Evolutionary conservation across 2,329 filamentous ascomycete genomes (phyloP).

Genomic region (Cladophialophora exuberans): DNA sequence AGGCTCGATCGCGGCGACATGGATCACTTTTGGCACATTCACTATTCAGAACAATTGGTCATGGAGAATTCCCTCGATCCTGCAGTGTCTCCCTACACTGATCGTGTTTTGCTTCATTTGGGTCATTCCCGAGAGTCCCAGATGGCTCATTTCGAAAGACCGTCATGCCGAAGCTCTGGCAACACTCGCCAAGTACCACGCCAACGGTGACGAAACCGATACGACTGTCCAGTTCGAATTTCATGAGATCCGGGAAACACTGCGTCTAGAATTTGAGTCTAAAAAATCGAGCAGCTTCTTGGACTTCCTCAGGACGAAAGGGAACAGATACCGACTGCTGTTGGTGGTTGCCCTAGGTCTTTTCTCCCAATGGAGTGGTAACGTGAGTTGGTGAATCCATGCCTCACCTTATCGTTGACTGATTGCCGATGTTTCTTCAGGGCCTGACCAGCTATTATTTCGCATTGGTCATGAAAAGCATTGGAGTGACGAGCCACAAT

Average conservation of each 20-base stretch:
- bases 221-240: conserved; percentile 66
- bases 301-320: conserved; percentile 64
- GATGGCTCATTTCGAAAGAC: conserved; percentile 56
- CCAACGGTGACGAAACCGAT: conserved; percentile 42
- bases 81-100: conserved; percentile 65
- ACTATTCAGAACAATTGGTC: conserved; percentile 51
- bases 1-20: conserved; percentile 53
- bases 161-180: conserved; percentile 34
- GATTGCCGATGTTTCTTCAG: background rate
- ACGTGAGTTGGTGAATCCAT: conserved; percentile 35
- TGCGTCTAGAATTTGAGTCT: conserved; percentile 55
- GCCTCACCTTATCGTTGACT: conserved; percentile 41
- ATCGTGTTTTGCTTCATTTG: conserved; percentile 58
- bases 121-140: conserved; percentile 69
- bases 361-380: conserved; percentile 56
- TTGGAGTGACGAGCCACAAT: conserved; percentile 55
- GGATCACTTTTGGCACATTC: conserved; percentile 52
- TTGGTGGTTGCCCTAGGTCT: conserved; percentile 46
- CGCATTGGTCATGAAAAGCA: conserved; percentile 45
- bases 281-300: conserved; percentile 56
- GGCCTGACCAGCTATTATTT: conserved; percentile 38
- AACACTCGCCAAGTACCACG: conserved; percentile 42
- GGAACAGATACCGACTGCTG: conserved; percentile 58
- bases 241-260: conserved; percentile 68
- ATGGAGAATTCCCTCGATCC: conserved; percentile 67